Evolutionary conservation across 148 eudicot species (phyloP).

Genomic region (Camellia granthamiana): DNA sequence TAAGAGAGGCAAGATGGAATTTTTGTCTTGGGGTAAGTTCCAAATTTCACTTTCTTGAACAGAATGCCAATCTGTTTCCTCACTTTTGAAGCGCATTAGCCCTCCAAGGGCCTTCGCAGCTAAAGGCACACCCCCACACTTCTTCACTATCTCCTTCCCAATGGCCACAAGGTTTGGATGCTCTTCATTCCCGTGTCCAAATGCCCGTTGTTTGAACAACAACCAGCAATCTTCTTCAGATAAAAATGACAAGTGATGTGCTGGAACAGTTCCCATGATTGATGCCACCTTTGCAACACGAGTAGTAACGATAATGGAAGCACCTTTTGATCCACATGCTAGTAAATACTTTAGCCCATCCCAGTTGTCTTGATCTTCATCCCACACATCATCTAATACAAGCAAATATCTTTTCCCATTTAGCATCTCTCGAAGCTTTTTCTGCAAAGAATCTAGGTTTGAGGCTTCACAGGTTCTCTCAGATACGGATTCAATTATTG

Average conservation of each 20-base stretch:
- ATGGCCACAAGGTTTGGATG: background rate
- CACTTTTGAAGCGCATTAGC: background rate
- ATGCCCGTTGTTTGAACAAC: background rate
- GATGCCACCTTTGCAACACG: background rate
- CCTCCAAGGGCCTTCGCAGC: conserved; percentile 2
- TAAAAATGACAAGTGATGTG: background rate
- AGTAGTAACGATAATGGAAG: background rate
- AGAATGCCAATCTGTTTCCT: background rate
- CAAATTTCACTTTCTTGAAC: background rate
- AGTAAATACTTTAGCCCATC: background rate
- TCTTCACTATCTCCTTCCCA: background rate
- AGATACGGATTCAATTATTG: background rate
- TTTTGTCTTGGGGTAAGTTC: background rate
- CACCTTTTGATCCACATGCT: background rate
- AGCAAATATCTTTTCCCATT: background rate
- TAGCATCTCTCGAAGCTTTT: background rate
- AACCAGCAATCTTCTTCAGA: background rate
- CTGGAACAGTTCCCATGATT: background rate
- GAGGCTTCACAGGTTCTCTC: background rate
- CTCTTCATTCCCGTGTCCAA: background rate
- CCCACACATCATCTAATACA: conserved; percentile 10
- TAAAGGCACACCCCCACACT: conserved; percentile 10
- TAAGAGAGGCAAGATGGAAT: background rate
- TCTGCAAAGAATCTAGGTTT: background rate
- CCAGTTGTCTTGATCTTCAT: conserved; percentile 3